Base-by-base conservation (phyloP, 345 rosid species). In the Lagerstroemia speciosa region DNA sequence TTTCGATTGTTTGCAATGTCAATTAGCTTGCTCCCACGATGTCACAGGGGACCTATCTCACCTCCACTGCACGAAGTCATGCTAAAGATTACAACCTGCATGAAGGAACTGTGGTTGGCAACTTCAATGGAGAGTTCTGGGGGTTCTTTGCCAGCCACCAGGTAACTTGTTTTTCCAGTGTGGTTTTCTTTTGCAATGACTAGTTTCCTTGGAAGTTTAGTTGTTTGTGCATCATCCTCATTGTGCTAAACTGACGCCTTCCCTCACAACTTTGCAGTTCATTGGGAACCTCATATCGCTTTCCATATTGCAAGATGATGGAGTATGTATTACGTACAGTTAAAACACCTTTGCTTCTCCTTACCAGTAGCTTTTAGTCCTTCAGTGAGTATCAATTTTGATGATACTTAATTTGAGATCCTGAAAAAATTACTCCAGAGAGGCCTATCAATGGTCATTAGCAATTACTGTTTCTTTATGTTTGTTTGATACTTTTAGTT, bases 111-210 rank as follows among this genome's bases (percentile, higher is more conserved):
- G 76, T 91, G 3, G 86, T 93, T 29, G 98, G 98, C 50, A 75
- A 66, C 68, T 93, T 90, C 74, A 93, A 93, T 82, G 98, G 98
- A 32, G 96, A 86, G 40, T 93, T 93, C 75, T 93, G 98, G 98
- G 92, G 86, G 71, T 60, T 84, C 74, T 86, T 87, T 78, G 97
- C 97, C 65, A 64, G 83, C 79, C 91, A 93, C 79, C 97, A 93
- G 96, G 98, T 92, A 66, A 63, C 9, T 33, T 41, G 17, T 16
- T 19, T 33, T 29, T 63, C 16, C 19, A 6, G 27, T 11, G 6
- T 22, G 2, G 22, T 36, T 36, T 64, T 37, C 48, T 17, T 41
- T 41, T 9, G 46, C 46, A 3, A n/a, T n/a, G 11, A 64, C 27
- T 64, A 41, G 46, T 41, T 41, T 9, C 37, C 46, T 1, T n/a